These are phyloP conservation scores for Coemansia sp. DNA, from an alignment of 192 early-diverging fungal genomes.

Conservation along the genomic window DNA sequence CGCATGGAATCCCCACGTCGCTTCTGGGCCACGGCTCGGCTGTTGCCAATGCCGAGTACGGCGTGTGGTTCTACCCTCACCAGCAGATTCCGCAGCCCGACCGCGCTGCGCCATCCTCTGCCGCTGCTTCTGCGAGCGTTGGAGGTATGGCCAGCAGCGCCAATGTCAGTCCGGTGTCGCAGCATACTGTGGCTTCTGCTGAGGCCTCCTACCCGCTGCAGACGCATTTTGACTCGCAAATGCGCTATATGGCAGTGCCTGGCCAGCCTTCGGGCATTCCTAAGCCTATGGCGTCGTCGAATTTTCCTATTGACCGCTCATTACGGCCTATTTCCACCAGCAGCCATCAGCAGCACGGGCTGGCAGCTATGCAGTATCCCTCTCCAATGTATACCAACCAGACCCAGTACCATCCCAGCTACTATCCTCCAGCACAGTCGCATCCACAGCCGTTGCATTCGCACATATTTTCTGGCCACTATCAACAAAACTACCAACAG, in stretches of 20 bases:
- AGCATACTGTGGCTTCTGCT: slow-evolving; percentile 39
- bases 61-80: slow-evolving; percentile 47
- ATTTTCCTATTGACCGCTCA: slow-evolving; percentile 27
- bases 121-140: slow-evolving; percentile 18
- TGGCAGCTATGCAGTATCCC: slow-evolving; percentile 24
- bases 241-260: slow-evolving; percentile 52
- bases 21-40: slow-evolving; percentile 40
- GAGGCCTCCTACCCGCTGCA: slow-evolving; percentile 30
- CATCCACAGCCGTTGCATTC: slow-evolving; percentile 22
- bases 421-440: slow-evolving; percentile 31
- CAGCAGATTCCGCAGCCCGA: slow-evolving; percentile 32
- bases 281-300: slow-evolving; percentile 15
- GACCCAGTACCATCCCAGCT: slow-evolving; percentile 21
- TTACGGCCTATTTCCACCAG: slow-evolving; percentile 19
- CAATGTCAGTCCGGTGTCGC: slow-evolving; percentile 42
- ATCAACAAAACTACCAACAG: slow-evolving; percentile 14
- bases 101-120: slow-evolving; percentile 18
- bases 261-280: slow-evolving; percentile 36
- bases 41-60: slow-evolving; percentile 37
- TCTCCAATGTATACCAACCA: slow-evolving; percentile 3
- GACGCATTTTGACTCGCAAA: slow-evolving; percentile 41
- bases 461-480: slow-evolving; percentile 15
- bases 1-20: slow-evolving; percentile 40
- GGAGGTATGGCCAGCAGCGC: slow-evolving; percentile 31
- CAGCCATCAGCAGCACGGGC: slow-evolving; percentile 20